Base-by-base conservation (phyloP, 306 rosid genomes). In the Benincasa hispida region DNA sequence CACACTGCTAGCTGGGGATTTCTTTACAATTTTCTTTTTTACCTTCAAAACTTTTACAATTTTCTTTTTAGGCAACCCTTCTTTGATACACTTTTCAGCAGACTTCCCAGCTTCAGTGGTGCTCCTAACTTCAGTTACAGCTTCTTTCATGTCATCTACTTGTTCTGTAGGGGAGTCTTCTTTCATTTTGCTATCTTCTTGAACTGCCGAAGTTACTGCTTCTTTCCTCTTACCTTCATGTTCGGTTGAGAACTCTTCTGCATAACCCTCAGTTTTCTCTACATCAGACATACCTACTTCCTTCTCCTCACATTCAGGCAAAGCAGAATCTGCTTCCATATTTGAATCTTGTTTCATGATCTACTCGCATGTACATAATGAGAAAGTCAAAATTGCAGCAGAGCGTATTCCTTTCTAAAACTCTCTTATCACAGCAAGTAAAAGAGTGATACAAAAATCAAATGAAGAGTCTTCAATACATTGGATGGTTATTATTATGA, bases 11-110 rank as follows among this genome's bases (percentile, higher is more conserved):
- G 77, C 66, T 63, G 41, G 74, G 74, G 90, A 69, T 77, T 82
- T 91, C 90, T 90, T 91, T 24, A 70, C 35, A 4, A 86, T 82
- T 82, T 79, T 87, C 62, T 82, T 22, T 77, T 85, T 89, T 19
- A 82, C 90, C 86, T 87, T 88, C 79, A 90, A 76, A 39, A 83
- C 73, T 74, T 17, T 82, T 18, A 79, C 76, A 61, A 79, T 83
- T 73, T 60, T 86, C 78, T 81, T 90, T 76, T 67, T 82, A 76
- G 79, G 81, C 37, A 77, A 74, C 78, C 79, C 89, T 12, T 79
- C 81, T 76, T 79, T 79, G 62, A 59, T 57, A 32, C 78, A 78
- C 55, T 14, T 76, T 75, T 69, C 77, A 54, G 80, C 62, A 50
- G 75, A 72, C 81, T 78, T 82, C 59, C 74, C 81, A 45, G 75